Base-by-base conservation (phyloP, 2,329 filamentous ascomycete genomes). In the Orbilia javanica region DNA sequence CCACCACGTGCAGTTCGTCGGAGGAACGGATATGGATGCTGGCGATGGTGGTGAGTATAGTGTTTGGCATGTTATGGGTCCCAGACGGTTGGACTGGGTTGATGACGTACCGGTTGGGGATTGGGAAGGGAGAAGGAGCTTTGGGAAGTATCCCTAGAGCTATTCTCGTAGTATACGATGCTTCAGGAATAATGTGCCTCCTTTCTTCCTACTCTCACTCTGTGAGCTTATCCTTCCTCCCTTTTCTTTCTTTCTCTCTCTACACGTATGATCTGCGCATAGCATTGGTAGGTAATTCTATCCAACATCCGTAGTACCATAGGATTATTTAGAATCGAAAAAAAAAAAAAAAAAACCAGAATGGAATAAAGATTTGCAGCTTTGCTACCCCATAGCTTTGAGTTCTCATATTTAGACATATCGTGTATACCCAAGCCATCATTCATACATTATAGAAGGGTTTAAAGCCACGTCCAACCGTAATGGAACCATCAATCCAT, bases 41-140 rank as follows among this genome's bases (percentile, higher is more conserved):
- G 20, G 36, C 5, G 29, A 66, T 25, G 65, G 62, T 13, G 76
- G 80, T 7, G 63, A 79, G 62, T 78, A 80, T 66, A 79, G 80
- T 46, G 48, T 78, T 27, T 82, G 81, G 81, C 80, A 82, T 62
- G 74, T 66, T 8, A 80, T 82, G 79, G 76, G 73, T 11, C 65
- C 62, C 10, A 79, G 78, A 15, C 77, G 64, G 6, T 48, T 79
- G 29, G 70, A 79, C 31, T 82, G 80, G 80, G 64, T 80, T 46
- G 67, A 66, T 27, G 63, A 76, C 36, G 10, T 76, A 18, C 72
- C 72, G 3, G 46, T 55, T 20, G 48, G 31, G 10, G 52, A 74
- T 50, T 74, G 70, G 70, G 46, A 52, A 22, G 27, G 13, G 7
- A 60, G 20, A 18, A 57, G 42, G 62, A 68, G 36, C 13, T 74